Conservation (phyloP, 257 asterid species). For the Forsythia suspensa region DNA sequence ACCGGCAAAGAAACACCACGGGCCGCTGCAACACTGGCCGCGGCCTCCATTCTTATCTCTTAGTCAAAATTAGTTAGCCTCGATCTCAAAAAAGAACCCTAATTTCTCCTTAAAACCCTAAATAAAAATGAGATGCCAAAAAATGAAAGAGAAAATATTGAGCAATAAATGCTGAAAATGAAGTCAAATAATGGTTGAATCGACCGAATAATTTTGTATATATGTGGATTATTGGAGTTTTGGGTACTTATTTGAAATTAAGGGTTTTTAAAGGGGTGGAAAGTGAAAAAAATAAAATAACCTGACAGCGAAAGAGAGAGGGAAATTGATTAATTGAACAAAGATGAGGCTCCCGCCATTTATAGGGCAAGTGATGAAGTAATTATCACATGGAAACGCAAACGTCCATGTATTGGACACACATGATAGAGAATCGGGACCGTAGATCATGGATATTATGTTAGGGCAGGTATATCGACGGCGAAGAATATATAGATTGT, state of each 20-base stretch:
- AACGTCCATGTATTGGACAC: no score
- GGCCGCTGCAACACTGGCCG: conserved; percentile 59
- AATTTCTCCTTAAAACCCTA: background rate
- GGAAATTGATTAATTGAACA: background rate
- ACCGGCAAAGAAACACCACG: conserved; percentile 57
- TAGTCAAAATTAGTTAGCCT: background rate
- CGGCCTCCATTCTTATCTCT: conserved; percentile 61
- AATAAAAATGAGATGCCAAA: background rate
- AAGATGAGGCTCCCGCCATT: conserved; percentile 30
- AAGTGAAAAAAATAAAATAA: conserved; percentile 27
- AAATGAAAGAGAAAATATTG: background rate
- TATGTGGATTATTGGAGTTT: background rate
- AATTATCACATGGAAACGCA: no score
- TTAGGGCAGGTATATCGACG: no score
- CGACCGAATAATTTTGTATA: background rate
- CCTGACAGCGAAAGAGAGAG: conserved; percentile 9
- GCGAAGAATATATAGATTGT: no score
- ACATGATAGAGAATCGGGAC: no score
- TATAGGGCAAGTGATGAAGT: background rate
- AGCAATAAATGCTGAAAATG: background rate
- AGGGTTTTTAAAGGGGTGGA: conserved; percentile 32
- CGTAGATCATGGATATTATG: no score
- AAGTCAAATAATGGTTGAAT: background rate
- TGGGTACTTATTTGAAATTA: conserved; percentile 5
- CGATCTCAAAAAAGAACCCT: conserved; percentile 1